Evolutionary conservation across 176 grass and related monocot genomes (phyloP), one percentile per base, ranked within the genome.

Genomic region (Aegilops bicornis): DNA sequence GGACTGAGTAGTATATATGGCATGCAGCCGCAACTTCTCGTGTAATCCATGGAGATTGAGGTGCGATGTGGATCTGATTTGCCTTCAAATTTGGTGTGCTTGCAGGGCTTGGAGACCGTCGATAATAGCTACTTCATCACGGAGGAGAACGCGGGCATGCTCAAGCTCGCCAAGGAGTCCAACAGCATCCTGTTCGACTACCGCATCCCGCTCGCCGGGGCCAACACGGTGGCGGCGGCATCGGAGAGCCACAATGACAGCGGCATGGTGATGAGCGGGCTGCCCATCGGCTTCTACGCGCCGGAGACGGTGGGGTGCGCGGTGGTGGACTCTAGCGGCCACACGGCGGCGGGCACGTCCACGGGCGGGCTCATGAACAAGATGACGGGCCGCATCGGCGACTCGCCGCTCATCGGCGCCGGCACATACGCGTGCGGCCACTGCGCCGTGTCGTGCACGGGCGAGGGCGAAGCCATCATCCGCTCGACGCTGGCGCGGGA

Each of bases 351-450:
- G 1, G 96, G 93, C 12, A 98, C 93, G 0, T 98, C 96, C 8
- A 98, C 96, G 1, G 96, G 96, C 17, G 96, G 96, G 0, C 88
- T 98, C 7, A 95, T 98, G 96, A 98, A 98, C 91, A 98, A 98
- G 86, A 98, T 93, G 92, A 60, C 82, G 0, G 93, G 96, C 36
- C 89, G 96, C 63, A 98, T 95, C 85, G 96, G 96, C 0, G 96
- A 98, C 91, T 98, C 96, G 4, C 96, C 96, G 22, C 73, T 98
- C 3, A 98, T 98, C 37, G 96, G 96, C 1, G 66, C 96, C n/a
- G n/a, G n/a, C n/a, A n/a, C n/a, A n/a, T n/a, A n/a, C n/a, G n/a
- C n/a, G n/a, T n/a, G n/a, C n/a, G 0, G 96, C 93, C 65, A 40
- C 0, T 98, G 96, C 13, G 96, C 96, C 0, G 85, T 98, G 9